Evolutionary conservation across 2,329 filamentous ascomycete genomes (phyloP), one percentile per base, ranked within the genome.

Genomic region (Microcyclosporella mali): DNA sequence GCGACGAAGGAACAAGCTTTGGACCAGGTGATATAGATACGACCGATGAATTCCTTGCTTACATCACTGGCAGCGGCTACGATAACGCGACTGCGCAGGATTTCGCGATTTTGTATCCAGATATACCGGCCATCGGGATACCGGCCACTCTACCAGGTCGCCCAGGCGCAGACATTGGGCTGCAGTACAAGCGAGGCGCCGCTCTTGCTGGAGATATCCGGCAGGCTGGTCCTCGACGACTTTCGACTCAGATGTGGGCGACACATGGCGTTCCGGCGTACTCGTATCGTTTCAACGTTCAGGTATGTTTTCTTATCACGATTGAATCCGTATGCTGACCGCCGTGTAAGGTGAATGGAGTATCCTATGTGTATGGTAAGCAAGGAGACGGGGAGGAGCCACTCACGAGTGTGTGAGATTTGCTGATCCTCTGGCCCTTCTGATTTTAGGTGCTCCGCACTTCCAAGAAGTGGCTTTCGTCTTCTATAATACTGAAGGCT

Each of bases 381-480:
- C n/a, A n/a, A n/a, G n/a, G n/a, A n/a, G n/a, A n/a, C n/a, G n/a
- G n/a, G n/a, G n/a, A n/a, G n/a, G n/a, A n/a, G n/a, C n/a, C n/a
- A n/a, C n/a, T n/a, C n/a, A n/a, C n/a, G n/a, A n/a, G n/a, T n/a
- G n/a, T n/a, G n/a, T n/a, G n/a, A n/a, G n/a, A n/a, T n/a, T n/a
- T n/a, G n/a, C n/a, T n/a, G n/a, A n/a, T n/a, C n/a, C n/a, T n/a
- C n/a, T n/a, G n/a, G n/a, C n/a, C n/a, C n/a, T n/a, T n/a, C n/a
- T n/a, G n/a, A n/a, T n/a, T n/a, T n/a, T n/a, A n/a, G n/a, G 65
- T 12, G 54, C 56, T 4, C 58, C 58, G 28, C 70, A 72, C 50
- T 70, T 70, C 56, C 60, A 71, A 43, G 74, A 78, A 56, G 70
- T 77, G 0, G 65, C 69, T 1, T 77, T 76, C 47, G 74, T 78